Evolutionary conservation across 1,284 basidiomycete species (phyloP).

Genomic region (Heliocybe sulcata): DNA sequence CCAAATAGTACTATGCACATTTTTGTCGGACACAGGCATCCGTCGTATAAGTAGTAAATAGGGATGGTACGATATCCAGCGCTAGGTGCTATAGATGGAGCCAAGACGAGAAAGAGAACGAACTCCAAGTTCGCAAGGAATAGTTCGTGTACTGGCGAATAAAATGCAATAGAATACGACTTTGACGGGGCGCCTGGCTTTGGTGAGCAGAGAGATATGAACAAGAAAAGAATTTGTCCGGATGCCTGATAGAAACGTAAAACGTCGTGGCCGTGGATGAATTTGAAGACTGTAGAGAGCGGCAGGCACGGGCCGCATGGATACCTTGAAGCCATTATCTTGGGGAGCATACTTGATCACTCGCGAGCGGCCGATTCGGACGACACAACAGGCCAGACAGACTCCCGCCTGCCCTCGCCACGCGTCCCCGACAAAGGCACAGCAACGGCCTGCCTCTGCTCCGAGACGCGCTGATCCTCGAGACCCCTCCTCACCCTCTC

Average conservation of each 20-base stretch:
- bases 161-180: not conserved
- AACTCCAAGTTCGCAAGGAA: not conserved
- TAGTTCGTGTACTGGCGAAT: not conserved
- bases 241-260: not conserved
- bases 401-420: slow-evolving; percentile 20
- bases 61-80: not conserved
- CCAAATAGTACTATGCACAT: not conserved
- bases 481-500: slow-evolving; percentile 60
- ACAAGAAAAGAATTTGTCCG: not conserved
- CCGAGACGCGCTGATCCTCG: slow-evolving; percentile 39
- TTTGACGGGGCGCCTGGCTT: not conserved
- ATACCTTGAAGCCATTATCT: not conserved
- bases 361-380: slow-evolving; percentile 17
- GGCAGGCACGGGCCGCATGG: not conserved
- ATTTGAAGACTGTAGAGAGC: not conserved
- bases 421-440: slow-evolving; percentile 22
- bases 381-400: slow-evolving; percentile 26
- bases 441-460: slow-evolving; percentile 11
- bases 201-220: not conserved
- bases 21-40: not conserved
- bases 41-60: not conserved
- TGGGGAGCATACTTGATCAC: slow-evolving; percentile 8
- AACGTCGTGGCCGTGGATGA: not conserved
- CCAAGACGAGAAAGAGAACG: not conserved
- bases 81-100: not conserved